These are phyloP conservation scores for Salmacisia buchloeana DNA, from an alignment of 1,284 basidiomycete genomes.

Conservation along the genomic window DNA sequence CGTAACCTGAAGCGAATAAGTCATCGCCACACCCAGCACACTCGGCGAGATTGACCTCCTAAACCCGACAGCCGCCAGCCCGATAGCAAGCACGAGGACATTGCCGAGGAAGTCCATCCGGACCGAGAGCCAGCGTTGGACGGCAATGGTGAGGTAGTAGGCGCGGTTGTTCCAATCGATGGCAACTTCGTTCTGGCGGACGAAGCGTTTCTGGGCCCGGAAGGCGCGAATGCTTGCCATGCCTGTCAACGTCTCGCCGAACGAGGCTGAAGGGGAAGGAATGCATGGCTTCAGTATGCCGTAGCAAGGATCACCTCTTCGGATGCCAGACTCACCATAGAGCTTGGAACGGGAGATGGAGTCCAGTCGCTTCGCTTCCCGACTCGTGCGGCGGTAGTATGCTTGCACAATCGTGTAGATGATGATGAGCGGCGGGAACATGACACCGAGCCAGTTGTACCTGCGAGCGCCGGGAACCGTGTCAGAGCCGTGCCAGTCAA, in stretches of 20 bases:
- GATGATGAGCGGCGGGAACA: conserved; percentile 12
- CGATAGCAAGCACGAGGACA: conserved; percentile 61
- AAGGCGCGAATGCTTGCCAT: conserved; percentile 7
- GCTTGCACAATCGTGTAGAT: conserved; percentile 10
- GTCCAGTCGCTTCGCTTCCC: conserved; percentile 15
- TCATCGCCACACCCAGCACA: conserved; percentile 70
- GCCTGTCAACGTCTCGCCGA: conserved; percentile 5
- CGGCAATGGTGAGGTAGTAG: conserved; percentile 28
- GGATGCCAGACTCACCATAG: conserved; percentile 24
- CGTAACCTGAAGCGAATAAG: conserved; percentile 63
- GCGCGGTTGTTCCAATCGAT: conserved; percentile 12
- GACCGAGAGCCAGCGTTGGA: conserved; percentile 53
- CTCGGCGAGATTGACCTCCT: conserved; percentile 70
- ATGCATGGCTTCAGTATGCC: background rate
- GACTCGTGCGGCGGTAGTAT: conserved; percentile 12
- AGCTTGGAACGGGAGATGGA: conserved; percentile 23
- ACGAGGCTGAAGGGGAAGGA: background rate
- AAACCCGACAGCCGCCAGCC: conserved; percentile 70
- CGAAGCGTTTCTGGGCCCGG: background rate
- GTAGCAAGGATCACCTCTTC: conserved; percentile 23
- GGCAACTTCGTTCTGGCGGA: background rate
- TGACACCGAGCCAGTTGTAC: conserved; percentile 11
- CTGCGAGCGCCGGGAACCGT: too few relatives aligned
- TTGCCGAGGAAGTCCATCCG: conserved; percentile 78
- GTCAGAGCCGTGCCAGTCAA: too few relatives aligned